A percentile compares a stretch with the other conserved stretches of the same genome.
phyloP scores from a whole-genome alignment of 1,284 basidiomycete genomes.

The Coniferiporia sulphurascens region DNA sequence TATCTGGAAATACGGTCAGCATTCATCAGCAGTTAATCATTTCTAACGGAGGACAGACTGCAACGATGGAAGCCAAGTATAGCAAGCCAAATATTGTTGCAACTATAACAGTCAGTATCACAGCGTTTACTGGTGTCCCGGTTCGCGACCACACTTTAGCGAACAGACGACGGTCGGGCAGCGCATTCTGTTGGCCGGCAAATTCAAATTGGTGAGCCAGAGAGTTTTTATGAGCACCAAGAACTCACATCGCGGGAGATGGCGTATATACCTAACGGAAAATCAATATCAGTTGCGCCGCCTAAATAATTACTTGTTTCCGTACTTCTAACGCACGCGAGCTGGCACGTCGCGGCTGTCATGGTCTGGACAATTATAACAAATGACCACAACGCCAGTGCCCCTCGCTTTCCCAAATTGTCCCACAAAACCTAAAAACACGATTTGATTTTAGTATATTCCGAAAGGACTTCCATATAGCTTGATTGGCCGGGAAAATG shows the following conservation, averaged over 20 bases:
- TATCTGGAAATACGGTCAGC: constrained; percentile 12
- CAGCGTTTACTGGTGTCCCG: constrained; percentile 23
- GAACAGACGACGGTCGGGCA: constrained; percentile 20
- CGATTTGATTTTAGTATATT: background rate
- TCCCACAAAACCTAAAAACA: constrained; percentile 22
- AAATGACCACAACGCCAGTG: constrained; percentile 21
- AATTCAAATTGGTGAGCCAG: background rate
- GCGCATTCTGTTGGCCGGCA: constrained; percentile 20
- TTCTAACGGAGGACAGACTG: constrained; percentile 13
- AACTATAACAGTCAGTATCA: constrained; percentile 22
- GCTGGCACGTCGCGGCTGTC: constrained; percentile 21
- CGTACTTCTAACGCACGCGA: constrained; percentile 21
- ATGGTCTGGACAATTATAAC: constrained; percentile 22
- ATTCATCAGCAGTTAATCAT: background rate
- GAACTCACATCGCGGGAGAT: constrained; percentile 21
- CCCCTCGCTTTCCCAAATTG: constrained; percentile 21
- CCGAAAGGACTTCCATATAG: background rate
- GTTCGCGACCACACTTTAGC: constrained; percentile 21
- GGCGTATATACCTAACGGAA: constrained; percentile 19
- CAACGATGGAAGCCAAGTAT: constrained; percentile 22
- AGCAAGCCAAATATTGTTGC: constrained; percentile 24
- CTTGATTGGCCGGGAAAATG: background rate
- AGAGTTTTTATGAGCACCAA: background rate
- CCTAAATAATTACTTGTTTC: background rate
- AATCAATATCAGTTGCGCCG: background rate